phyloP scores from a whole-genome alignment of 345 rosid genomes.

The Populus deltoides region DNA sequence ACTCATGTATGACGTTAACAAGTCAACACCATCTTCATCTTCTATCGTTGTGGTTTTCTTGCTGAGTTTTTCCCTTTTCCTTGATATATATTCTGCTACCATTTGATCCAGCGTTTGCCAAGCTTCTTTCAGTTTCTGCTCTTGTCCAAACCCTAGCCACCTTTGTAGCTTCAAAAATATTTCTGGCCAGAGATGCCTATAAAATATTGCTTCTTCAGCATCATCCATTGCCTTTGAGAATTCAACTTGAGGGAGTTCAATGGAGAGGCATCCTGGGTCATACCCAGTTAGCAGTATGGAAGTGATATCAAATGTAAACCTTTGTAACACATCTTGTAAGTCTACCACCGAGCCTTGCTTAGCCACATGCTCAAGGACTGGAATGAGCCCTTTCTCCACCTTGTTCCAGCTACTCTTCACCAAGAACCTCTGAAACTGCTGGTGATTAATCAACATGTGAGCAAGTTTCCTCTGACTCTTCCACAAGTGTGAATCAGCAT shows the following conservation, averaged over 20 bases:
- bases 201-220: conserved; percentile 13
- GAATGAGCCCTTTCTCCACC: conserved; percentile 11
- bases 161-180: conserved; percentile 13
- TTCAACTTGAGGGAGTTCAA: neutral
- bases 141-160: conserved; percentile 15
- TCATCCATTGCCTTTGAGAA: conserved; percentile 15
- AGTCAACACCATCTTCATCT: neutral
- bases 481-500: conserved; percentile 16
- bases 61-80: conserved; percentile 1
- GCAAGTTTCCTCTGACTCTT: neutral
- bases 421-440: too few relatives aligned
- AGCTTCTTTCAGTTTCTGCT: conserved; percentile 9
- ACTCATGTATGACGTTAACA: conserved; percentile 14
- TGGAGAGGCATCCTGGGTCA: conserved; percentile 15
- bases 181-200: conserved; percentile 9
- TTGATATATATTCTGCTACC: neutral
- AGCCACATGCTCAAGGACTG: conserved; percentile 10
- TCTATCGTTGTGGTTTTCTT: neutral
- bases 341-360: neutral
- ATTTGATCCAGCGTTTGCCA: neutral
- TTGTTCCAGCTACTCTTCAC: neutral
- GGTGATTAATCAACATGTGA: too few relatives aligned
- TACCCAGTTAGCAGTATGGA: neutral
- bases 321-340: conserved; percentile 19
- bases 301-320: conserved; percentile 23